Evolutionary conservation across 768 basidiomycete species (phyloP).

Genomic region (Sarcomyxa edulis): DNA sequence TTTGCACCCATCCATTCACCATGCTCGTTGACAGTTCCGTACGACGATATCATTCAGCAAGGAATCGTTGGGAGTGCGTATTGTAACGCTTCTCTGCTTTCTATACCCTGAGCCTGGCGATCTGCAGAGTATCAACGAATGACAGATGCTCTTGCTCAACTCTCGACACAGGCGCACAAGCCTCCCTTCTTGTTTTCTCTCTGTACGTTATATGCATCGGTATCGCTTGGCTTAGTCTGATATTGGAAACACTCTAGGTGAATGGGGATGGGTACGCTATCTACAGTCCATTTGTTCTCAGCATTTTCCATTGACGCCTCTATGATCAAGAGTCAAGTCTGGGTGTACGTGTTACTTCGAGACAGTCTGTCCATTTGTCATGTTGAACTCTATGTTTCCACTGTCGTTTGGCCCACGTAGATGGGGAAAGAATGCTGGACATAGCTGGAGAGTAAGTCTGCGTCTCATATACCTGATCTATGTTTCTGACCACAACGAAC

Average conservation of each 20-base stretch:
- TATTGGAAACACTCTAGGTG: too few relatives aligned
- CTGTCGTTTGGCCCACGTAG: too few relatives aligned
- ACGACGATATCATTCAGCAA: conserved; percentile 48
- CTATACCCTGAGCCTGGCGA: conserved; percentile 25
- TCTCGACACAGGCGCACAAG: conserved; percentile 39
- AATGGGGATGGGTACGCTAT: conserved; percentile 23
- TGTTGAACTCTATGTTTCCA: too few relatives aligned
- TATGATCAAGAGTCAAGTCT: too few relatives aligned
- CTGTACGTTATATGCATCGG: too few relatives aligned
- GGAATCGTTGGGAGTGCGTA: conserved; percentile 51
- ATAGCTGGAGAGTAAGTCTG: conserved; percentile 69
- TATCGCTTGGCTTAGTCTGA: too few relatives aligned
- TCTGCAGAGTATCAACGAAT: conserved; percentile 59
- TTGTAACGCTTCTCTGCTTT: neutral
- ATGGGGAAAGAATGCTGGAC: conserved; percentile 55
- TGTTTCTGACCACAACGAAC: too few relatives aligned
- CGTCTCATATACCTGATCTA: too few relatives aligned
- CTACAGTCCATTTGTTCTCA: neutral
- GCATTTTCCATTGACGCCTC: neutral
- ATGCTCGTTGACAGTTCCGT: conserved; percentile 45
- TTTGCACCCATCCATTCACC: neutral
- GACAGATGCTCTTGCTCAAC: conserved; percentile 49
- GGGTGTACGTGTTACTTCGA: conserved; percentile 61
- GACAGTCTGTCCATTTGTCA: too few relatives aligned
- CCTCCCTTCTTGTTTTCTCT: conserved; percentile 53